Evolutionary conservation across 176 grass and related monocot genomes (phyloP).

Genomic region (Carex kokanica): DNA sequence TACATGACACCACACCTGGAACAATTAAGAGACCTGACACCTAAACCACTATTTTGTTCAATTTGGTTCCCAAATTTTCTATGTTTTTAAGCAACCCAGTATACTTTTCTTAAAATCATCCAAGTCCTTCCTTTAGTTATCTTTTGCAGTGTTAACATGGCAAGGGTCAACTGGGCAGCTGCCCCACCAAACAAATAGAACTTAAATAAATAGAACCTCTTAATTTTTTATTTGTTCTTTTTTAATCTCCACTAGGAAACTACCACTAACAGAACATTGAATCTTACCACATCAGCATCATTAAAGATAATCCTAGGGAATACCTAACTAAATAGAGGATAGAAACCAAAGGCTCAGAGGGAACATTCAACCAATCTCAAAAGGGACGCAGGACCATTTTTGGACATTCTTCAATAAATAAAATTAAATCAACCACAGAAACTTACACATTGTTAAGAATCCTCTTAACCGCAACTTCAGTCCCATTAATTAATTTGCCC

Average conservation of each 20-base stretch:
- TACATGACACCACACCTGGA: background rate
- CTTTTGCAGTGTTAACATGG: background rate
- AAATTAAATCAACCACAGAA: constrained; percentile 19
- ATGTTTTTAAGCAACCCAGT: background rate
- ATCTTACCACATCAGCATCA: constrained; percentile 11
- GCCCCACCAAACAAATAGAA: background rate
- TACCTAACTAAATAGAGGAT: background rate
- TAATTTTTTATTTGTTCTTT: background rate
- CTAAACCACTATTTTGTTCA: background rate
- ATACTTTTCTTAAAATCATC: background rate
- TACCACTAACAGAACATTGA: background rate
- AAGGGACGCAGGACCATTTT: constrained; percentile 4
- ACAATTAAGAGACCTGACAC: background rate
- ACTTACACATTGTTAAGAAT: constrained; percentile 96
- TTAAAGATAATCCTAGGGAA: background rate
- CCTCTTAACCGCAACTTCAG: constrained; percentile 91
- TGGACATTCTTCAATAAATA: constrained; percentile 28
- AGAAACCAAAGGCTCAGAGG: constrained; percentile 6
- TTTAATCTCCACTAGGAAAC: constrained; percentile 4
- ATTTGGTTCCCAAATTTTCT: background rate
- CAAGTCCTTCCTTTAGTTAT: background rate
- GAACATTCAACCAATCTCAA: constrained; percentile 15
- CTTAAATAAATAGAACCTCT: background rate
- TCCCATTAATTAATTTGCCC: constrained; percentile 61
- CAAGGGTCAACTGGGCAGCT: background rate